Conservation (phyloP, 2,329 filamentous ascomycete genomes). For the Nigrospora sphaerica region DNA sequence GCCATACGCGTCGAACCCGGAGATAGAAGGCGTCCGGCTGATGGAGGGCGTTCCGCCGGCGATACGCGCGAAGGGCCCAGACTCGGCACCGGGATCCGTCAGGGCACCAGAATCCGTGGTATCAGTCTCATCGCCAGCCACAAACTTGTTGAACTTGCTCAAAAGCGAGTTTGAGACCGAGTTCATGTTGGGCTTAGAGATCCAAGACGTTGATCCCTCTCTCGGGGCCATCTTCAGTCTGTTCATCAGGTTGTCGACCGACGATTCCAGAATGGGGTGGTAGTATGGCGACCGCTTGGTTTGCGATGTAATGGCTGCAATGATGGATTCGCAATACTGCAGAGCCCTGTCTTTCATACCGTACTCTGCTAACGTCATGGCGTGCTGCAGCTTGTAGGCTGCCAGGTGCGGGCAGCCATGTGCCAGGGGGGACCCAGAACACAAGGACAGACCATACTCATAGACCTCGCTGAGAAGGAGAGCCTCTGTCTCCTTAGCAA, state of each 20-base stretch:
- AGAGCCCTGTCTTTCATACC: slow-evolving; percentile 78
- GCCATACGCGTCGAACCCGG: slow-evolving; percentile 69
- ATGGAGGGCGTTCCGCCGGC: slow-evolving; percentile 68
- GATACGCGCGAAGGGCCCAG: slow-evolving; percentile 78
- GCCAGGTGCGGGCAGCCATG: slow-evolving; percentile 73
- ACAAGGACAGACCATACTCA: slow-evolving; percentile 78
- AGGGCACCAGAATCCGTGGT: slow-evolving; percentile 49
- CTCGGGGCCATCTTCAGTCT: slow-evolving; percentile 81
- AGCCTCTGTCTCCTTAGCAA: slow-evolving; percentile 74
- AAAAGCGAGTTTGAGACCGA: slow-evolving; percentile 88
- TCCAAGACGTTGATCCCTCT: slow-evolving; percentile 78
- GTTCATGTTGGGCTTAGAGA: slow-evolving; percentile 91
- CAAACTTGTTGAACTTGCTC: slow-evolving; percentile 93
- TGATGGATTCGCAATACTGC: slow-evolving; percentile 84
- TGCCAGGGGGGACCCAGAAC: slow-evolving; percentile 45
- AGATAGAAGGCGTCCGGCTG: slow-evolving; percentile 64
- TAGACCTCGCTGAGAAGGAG: slow-evolving; percentile 95
- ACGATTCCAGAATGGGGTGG: slow-evolving; percentile 63
- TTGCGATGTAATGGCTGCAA: slow-evolving; percentile 66
- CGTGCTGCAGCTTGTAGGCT: slow-evolving; percentile 86
- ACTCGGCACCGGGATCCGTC: slow-evolving; percentile 49
- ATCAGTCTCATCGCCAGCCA: slow-evolving; percentile 81
- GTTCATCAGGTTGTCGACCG: slow-evolving; percentile 76
- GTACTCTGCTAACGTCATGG: slow-evolving; percentile 73
- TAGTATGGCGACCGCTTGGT: slow-evolving; percentile 85